These are phyloP conservation scores for Diacronema lutheri DNA, from an alignment of 78 protist species.

Conservation along the genomic window DNA sequence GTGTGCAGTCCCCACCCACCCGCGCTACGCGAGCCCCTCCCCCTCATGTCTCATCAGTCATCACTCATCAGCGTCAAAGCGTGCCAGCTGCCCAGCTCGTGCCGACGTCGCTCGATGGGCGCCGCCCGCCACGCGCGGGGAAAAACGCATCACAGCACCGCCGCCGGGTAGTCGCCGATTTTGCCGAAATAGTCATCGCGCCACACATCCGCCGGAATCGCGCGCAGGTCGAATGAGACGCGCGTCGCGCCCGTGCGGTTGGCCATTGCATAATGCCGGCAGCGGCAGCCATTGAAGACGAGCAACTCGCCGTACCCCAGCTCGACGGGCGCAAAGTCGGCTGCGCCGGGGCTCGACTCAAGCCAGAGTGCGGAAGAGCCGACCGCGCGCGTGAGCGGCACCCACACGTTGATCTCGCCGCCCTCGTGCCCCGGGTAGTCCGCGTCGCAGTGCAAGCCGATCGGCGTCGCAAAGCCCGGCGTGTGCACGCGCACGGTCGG, in stretches of 20 bases:
- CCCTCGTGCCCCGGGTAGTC: background rate
- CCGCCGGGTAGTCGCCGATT: too few species aligned
- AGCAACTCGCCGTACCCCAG: background rate
- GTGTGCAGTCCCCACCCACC: too few species aligned
- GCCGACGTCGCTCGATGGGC: too few species aligned
- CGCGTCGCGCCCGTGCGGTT: background rate
- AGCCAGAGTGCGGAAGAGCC: background rate
- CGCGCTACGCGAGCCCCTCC: too few species aligned
- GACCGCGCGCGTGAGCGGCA: background rate
- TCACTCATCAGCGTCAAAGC: too few species aligned
- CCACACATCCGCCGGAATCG: background rate
- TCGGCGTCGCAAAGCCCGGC: too few species aligned
- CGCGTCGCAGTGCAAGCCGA: background rate
- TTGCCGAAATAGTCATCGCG: too few species aligned
- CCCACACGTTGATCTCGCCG: background rate
- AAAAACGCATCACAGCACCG: too few species aligned
- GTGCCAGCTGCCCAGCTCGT: too few species aligned
- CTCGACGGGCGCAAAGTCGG: background rate
- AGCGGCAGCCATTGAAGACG: background rate
- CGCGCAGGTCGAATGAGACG: slow-evolving; percentile 8
- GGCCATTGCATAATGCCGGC: background rate
- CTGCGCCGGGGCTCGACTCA: background rate
- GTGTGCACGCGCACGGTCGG: too few species aligned
- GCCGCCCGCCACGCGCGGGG: too few species aligned
- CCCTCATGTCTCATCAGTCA: too few species aligned